These are phyloP conservation scores for Microthlaspi erraticum DNA, from an alignment of 345 rosid genomes.

Conservation along the genomic window DNA sequence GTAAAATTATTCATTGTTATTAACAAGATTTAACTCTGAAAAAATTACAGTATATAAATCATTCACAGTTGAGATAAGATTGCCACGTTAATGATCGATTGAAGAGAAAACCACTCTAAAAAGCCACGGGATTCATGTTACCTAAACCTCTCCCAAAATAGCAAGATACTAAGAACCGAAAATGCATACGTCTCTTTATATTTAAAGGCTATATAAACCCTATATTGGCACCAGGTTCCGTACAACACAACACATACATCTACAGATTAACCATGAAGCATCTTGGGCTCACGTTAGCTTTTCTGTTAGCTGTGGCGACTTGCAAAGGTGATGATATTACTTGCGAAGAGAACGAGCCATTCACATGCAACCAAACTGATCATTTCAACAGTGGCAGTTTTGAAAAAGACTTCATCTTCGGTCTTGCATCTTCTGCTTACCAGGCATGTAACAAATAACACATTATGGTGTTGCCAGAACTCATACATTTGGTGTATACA, in stretches of 20 bases:
- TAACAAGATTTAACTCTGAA: background rate
- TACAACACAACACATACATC: conserved; percentile 24
- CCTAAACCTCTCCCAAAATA: conserved; percentile 28
- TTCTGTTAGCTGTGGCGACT: conserved; percentile 12
- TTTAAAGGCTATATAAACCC: conserved; percentile 41
- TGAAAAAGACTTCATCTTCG: conserved; percentile 12
- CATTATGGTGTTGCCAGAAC: background rate
- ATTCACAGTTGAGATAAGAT: background rate
- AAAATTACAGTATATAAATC: background rate
- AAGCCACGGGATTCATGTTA: conserved; percentile 31
- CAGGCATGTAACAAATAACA: conserved; percentile 26
- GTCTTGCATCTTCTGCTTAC: conserved; percentile 41
- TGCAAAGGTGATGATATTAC: conserved; percentile 10
- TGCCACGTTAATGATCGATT: background rate
- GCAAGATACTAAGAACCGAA: background rate
- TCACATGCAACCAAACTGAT: conserved; percentile 16
- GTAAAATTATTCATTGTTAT: background rate
- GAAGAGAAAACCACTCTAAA: background rate
- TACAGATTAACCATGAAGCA: conserved; percentile 23
- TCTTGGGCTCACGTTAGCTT: background rate
- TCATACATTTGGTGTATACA: background rate
- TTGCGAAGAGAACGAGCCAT: conserved; percentile 14
- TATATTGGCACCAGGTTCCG: conserved; percentile 3
- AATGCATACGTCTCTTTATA: conserved; percentile 3
- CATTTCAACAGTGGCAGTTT: conserved; percentile 1